Evolutionary conservation across 2,329 filamentous ascomycete genomes (phyloP), one percentile per base, ranked within the genome.

Genomic region (Apiospora hydei): DNA sequence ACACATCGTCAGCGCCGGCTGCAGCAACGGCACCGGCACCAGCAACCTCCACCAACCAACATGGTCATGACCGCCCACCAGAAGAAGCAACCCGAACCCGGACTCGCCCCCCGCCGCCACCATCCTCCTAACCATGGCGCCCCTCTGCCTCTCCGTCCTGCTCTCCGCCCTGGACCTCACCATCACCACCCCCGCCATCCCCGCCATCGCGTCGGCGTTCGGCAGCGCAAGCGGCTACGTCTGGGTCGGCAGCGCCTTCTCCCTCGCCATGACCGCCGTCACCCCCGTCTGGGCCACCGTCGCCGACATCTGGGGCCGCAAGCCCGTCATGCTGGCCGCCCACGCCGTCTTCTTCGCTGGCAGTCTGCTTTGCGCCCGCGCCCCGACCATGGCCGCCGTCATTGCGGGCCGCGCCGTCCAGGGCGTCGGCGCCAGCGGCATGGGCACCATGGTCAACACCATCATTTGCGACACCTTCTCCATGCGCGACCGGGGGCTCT

Each of bases 141-240:
- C 84, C 6, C 82, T 86, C 18, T 82, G 82, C 76, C 75, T 79
- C 76, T n/a, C 81, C 76, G 73, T 86, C 14, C 85, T 86, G 73
- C 81, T 87, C 7, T 79, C 84, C 4, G 84, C 85, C 0, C 82
- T 88, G 76, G 88, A 87, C 77, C 78, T 86, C 4, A 90, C 89
- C 21, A 90, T 91, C 75, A 84, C 91, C 43, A 87, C 90, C 1
- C 90, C 90, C 0, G 88, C 90, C 0, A 81, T 93, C 67, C 88
- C 92, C 71, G 90, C 90, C 5, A 85, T 91, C 69, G 88, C 93
- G 0, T 91, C 92, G 92, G 90, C 90, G 1, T 79, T 92, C 26
- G 91, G 92, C 3, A 88, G 86, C 47, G 88, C 88, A 0, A 81
- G 93, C n/a, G 92, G 92, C 0, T 92, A 92, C 0, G 83, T 38